Evolutionary conservation across 345 rosid species (phyloP).

Genomic region (Fremontodendron californicum): DNA sequence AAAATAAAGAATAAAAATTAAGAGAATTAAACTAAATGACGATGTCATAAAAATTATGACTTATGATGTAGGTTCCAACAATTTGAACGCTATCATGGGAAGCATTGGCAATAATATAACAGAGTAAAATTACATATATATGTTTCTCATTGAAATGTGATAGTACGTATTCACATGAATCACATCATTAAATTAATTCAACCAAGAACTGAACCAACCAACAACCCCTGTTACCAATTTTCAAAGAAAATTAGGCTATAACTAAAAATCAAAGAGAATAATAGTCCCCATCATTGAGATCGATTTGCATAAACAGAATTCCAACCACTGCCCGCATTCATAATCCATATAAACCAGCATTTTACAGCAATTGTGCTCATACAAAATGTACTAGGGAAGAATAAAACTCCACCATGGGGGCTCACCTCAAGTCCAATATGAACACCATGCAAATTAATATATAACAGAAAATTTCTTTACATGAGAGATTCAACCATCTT

Average conservation of each 20-base stretch:
- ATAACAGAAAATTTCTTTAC: neutral
- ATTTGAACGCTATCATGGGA: neutral
- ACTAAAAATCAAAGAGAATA: neutral
- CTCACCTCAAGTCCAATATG: neutral
- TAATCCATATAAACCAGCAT: neutral
- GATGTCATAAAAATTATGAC: neutral
- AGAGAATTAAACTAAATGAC: neutral
- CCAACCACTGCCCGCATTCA: neutral
- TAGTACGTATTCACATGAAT: neutral
- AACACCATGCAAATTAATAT: neutral
- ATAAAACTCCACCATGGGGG: neutral
- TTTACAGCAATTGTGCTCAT: neutral
- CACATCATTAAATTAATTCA: neutral
- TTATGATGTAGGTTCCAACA: neutral
- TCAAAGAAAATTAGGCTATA: neutral
- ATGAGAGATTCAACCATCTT: neutral
- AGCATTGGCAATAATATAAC: neutral
- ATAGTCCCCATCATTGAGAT: neutral
- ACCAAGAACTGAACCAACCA: neutral
- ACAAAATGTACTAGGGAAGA: neutral
- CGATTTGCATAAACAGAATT: neutral
- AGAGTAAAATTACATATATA: neutral
- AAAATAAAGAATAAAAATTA: neutral
- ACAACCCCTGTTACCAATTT: neutral
- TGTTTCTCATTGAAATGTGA: neutral